Evolutionary conservation across 1,284 basidiomycete genomes (phyloP), one percentile per base, ranked within the genome.

Genomic region (Ustilago xerochloae): DNA sequence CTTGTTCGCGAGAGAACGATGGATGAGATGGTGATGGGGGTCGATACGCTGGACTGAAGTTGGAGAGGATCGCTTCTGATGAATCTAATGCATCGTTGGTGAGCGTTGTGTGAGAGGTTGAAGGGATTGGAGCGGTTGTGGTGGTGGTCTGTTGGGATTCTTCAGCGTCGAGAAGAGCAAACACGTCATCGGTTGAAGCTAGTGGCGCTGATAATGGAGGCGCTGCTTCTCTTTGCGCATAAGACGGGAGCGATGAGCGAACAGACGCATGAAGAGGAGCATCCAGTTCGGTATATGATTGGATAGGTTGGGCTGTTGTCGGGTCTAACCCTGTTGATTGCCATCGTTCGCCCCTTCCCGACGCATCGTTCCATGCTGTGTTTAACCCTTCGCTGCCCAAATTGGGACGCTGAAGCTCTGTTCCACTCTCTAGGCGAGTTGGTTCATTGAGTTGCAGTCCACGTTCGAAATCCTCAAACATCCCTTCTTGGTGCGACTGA

Each of bases 1-100:
- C 62, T 55, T 74, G 71, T 26, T 74, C 66, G n/a, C 50, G 46
- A 6, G 38, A 65, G 33, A 74, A 69, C n/a, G 43, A 46, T 0
- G 51, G 5, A 16, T 74, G 49, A 6, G 66, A 52, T 3, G 66
- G 71, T 10, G 66, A 69, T 2, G 71, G 71, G 7, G 65, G 47
- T 1, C 63, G 63, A 36, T 69, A 74, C 32, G 10, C 3, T 0
- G 62, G 24, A n/a, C 49, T 39, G 48, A 69, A 69, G 0, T 50
- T 35, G 1, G 62, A 46, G 2, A 68, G 36, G 2, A 57, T 47
- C 13, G 39, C 35, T 7, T 41, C 18, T 10, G 38, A 43, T 6
- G 36, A 38, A 16, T 16, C 20, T 0, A 32, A 16, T n/a, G 50
- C 32, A 4, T 41, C 20, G 30, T 36, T 6, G 6, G 5, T 22